These are phyloP conservation scores for Candida pseudofarinosa DNA, from an alignment of 805 yeast genomes.

Conservation along the genomic window DNA sequence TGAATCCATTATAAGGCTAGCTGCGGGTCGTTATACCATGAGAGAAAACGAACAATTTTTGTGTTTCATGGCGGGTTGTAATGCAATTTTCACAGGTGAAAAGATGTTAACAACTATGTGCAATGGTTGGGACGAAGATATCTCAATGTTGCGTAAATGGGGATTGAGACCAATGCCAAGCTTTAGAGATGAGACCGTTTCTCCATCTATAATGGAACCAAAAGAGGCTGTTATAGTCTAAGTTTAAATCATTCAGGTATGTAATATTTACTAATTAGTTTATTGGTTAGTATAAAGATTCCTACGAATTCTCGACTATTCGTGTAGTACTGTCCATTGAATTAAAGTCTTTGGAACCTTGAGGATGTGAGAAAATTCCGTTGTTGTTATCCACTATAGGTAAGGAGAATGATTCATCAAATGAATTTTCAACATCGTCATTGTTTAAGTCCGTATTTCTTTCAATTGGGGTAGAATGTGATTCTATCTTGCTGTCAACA, in stretches of 20 bases:
- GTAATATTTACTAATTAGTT: neutral
- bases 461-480: neutral
- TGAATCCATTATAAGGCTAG: constrained; percentile 60
- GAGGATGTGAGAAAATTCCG: constrained; percentile 8
- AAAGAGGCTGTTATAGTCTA: neutral
- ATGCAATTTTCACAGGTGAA: constrained; percentile 79
- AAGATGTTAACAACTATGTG: constrained; percentile 80
- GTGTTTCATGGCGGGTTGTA: constrained; percentile 74
- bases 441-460: neutral
- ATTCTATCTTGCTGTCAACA: neutral
- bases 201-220: neutral
- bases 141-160: constrained; percentile 63
- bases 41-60: constrained; percentile 69
- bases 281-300: neutral
- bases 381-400: constrained; percentile 31
- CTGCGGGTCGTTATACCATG: constrained; percentile 83
- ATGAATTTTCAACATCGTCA: neutral
- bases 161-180: constrained; percentile 59
- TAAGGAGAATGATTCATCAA: constrained; percentile 51
- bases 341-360: neutral
- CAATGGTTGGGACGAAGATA: constrained; percentile 82
- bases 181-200: constrained; percentile 17
- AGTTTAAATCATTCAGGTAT: neutral
- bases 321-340: neutral
- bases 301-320: neutral